phyloP scores from a whole-genome alignment of 345 rosid species.

The Hibiscus mutabilis region DNA sequence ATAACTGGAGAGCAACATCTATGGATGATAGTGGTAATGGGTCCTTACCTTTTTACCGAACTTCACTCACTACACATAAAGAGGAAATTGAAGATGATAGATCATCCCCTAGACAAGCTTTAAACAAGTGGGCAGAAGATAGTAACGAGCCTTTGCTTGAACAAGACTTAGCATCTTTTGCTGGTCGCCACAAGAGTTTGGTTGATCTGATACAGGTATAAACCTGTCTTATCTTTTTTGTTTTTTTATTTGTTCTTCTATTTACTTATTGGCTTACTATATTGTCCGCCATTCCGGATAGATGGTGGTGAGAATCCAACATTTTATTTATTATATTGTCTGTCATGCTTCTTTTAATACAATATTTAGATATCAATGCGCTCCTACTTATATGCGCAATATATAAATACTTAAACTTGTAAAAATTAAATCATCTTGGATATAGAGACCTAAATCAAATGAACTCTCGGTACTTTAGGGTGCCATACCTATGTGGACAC shows the following conservation, averaged over 20 bases:
- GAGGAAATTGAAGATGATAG: conserved; percentile 85
- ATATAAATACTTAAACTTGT: background rate
- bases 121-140: conserved; percentile 19
- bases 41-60: conserved; percentile 37
- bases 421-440: background rate
- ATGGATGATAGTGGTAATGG: conserved; percentile 46
- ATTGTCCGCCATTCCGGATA: background rate
- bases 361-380: background rate
- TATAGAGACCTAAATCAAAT: background rate
- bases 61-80: conserved; percentile 59
- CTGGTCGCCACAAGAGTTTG: conserved; percentile 70
- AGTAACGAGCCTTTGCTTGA: conserved; percentile 19
- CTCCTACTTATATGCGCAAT: background rate
- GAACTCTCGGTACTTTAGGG: background rate
- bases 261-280: background rate
- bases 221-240: background rate
- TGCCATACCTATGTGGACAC: background rate
- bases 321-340: background rate
- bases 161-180: conserved; percentile 31
- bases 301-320: background rate
- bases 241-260: background rate
- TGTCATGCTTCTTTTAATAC: background rate
- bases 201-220: conserved; percentile 88
- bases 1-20: conserved; percentile 38
- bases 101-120: conserved; percentile 27